Conservation (phyloP, 2,329 filamentous ascomycete species). For the Sporothrix mexicana region DNA sequence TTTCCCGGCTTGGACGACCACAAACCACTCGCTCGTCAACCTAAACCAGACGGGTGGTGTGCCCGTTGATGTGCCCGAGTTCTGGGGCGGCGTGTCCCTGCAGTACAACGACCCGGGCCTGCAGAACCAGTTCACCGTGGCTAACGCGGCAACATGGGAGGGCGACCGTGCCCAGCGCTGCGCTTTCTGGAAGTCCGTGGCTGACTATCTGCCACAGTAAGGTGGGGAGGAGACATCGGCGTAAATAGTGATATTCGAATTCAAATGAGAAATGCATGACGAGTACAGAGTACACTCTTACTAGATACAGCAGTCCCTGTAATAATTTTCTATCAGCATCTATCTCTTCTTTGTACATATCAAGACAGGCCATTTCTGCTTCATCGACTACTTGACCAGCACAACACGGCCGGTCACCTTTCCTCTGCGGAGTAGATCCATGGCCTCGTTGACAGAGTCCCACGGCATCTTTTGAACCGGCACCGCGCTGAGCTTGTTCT, state of each 20-base stretch:
- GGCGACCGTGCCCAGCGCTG: slow-evolving; percentile 50
- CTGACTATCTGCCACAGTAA: not conserved
- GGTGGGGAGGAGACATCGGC: no score
- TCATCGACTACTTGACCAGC: slow-evolving; percentile 22
- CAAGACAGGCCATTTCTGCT: no score
- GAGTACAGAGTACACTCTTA: no score
- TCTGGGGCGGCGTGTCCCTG: slow-evolving; percentile 23
- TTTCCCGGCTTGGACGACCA: slow-evolving; percentile 13
- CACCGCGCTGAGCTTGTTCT: slow-evolving; percentile 20
- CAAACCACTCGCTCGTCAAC: slow-evolving; percentile 23
- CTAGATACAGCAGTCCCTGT: no score
- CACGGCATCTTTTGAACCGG: slow-evolving; percentile 32
- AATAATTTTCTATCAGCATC: no score
- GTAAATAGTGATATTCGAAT: no score
- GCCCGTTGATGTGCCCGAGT: not conserved
- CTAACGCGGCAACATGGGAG: slow-evolving; percentile 52
- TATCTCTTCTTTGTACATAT: no score
- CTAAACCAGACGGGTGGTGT: slow-evolving; percentile 31
- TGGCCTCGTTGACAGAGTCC: slow-evolving; percentile 31
- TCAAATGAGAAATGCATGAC: no score
- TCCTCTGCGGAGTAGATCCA: slow-evolving; percentile 28
- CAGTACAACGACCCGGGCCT: slow-evolving; percentile 42
- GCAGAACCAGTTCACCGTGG: slow-evolving; percentile 46
- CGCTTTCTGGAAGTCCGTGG: slow-evolving; percentile 47
- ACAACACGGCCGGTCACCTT: slow-evolving; percentile 30